Conservation (phyloP, 2,329 filamentous ascomycete species). For the Hypoxylon sp. region DNA sequence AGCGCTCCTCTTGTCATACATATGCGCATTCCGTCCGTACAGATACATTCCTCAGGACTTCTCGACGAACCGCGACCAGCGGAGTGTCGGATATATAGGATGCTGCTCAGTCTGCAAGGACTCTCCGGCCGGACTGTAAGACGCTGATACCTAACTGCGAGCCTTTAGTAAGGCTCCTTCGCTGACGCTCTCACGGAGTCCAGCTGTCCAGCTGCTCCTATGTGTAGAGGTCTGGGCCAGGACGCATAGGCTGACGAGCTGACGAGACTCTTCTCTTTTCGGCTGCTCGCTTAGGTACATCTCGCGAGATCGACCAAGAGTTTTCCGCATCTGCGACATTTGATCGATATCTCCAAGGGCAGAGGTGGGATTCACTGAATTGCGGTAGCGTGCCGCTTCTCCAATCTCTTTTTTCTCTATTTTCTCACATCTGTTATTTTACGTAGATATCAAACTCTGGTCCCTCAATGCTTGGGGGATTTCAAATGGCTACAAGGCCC, state of each 20-base stretch:
- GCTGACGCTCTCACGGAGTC: background rate
- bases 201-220: no score
- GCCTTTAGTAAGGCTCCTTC: background rate
- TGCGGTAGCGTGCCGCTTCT: background rate
- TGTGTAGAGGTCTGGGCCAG: background rate
- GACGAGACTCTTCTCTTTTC: no score
- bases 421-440: background rate
- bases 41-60: no score
- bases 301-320: constrained; percentile 1
- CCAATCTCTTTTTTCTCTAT: background rate
- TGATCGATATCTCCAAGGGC: background rate
- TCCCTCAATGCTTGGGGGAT: background rate
- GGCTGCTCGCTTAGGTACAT: no score
- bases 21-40: no score
- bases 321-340: background rate
- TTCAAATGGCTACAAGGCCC: no score
- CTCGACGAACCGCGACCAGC: no score
- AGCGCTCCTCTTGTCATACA: no score
- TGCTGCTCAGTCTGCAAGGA: no score
- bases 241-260: no score
- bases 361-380: background rate
- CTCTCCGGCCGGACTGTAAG: no score
- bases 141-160: constrained; percentile 12
- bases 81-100: no score
- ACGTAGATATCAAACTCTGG: background rate